These are phyloP conservation scores for Candida mattraensis DNA, from an alignment of 805 yeast species.

Conservation along the genomic window DNA sequence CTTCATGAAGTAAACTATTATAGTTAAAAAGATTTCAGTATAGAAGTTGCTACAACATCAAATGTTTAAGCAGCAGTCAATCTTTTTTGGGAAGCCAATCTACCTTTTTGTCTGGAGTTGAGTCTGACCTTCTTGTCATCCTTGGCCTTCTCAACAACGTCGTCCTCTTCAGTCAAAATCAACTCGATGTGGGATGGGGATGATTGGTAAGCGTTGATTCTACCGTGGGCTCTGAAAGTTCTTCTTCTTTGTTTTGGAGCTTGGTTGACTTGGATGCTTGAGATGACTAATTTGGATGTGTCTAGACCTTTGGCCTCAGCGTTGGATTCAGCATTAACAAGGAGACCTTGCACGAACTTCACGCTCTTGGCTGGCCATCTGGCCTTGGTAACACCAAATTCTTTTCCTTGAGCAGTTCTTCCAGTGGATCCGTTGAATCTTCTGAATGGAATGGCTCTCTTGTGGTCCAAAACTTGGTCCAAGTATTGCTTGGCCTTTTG, in stretches of 20 bases:
- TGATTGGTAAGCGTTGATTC: slow-evolving; percentile 99
- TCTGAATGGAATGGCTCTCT: slow-evolving; percentile 99
- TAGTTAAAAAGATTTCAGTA: slow-evolving; percentile 8
- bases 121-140: slow-evolving; percentile 57
- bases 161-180: slow-evolving; percentile 92
- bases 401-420: slow-evolving; percentile 99
- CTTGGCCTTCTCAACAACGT: slow-evolving; percentile 86
- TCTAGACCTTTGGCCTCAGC: slow-evolving; percentile 99
- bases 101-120: slow-evolving; percentile 89
- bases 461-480: slow-evolving; percentile 93
- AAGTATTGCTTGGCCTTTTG: slow-evolving; percentile 95
- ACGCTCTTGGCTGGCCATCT: slow-evolving; percentile 99
- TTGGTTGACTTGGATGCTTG: slow-evolving; percentile 99
- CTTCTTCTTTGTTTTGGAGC: slow-evolving; percentile 99
- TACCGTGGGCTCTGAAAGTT: slow-evolving; percentile 99
- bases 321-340: slow-evolving; percentile 97
- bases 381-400: slow-evolving; percentile 99
- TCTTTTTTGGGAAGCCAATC: slow-evolving; percentile 86
- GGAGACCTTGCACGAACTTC: slow-evolving; percentile 89
- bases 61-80: slow-evolving; percentile 56
- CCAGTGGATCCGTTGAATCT: slow-evolving; percentile 95
- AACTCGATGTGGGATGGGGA: slow-evolving; percentile 99
- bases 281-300: slow-evolving; percentile 86
- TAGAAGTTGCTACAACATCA: slow-evolving; percentile 2
- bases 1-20: slow-evolving; percentile 11